Evolutionary conservation across 106 monocot genomes (phyloP), one percentile per base, ranked within the genome.

Genomic region (Gastrodia elata): DNA sequence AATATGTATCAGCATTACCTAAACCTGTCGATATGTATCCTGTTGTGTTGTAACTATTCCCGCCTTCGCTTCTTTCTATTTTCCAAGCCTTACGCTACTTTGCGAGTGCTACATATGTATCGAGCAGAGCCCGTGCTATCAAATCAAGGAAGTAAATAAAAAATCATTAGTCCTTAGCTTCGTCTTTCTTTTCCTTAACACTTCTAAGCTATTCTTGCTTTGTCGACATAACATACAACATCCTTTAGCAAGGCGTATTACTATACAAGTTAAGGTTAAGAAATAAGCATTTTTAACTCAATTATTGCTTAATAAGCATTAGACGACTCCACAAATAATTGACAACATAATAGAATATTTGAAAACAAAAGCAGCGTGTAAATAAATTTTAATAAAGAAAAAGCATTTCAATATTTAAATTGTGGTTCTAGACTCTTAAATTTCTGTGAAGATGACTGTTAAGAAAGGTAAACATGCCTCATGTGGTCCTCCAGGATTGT

Each of bases 401-500:
- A 58, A 22, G 26, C 22, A 58, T 25, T 25, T 4, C 26, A 58
- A 25, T 22, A 25, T 27, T 43, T 25, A 58, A 58, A 58, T 25
- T 58, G n/a, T 25, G 26, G 57, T 58, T 58, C 26, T 58, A 58
- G 27, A 58, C n/a, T 4, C 57, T 46, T 46, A 46, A 16, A 46
- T 15, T 46, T 46, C 46, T 46, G 16, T 15, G 35, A 65, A 65
- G 33, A 65, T 24, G 64, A 65, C 65, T 58, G 22, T 6, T 24
- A 33, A 65, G 15, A 22, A 57, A 57, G 15, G 5, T 14, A 33
- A 65, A 65, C 65, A 16, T 65, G 18, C 65, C 97, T 98, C 97
- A 75, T 84, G 78, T 41, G 97, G 97, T 76, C 97, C 97, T 79
- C 97, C 93, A 44, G 97, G 90, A 77, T 98, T 98, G 80, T 98